Evolutionary conservation across 108 stramenopile genomes (phyloP).

Genomic region (Bacterosira constricta): DNA sequence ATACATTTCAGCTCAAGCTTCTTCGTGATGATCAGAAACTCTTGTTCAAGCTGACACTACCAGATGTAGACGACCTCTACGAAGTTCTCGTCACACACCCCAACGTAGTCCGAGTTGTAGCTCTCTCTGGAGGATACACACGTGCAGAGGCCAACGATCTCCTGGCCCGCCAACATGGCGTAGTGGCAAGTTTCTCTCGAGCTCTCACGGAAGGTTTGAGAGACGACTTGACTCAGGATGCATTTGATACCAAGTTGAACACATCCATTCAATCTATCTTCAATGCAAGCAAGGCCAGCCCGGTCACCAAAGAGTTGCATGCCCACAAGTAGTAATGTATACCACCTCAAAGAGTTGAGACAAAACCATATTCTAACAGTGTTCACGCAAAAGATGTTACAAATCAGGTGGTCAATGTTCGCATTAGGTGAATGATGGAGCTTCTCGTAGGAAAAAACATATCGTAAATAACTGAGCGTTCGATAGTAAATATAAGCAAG

Average conservation of each 20-base stretch:
- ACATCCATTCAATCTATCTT: slow-evolving; percentile 64
- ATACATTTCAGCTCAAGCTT: slow-evolving; percentile 51
- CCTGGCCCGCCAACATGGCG: slow-evolving; percentile 62
- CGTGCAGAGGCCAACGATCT: slow-evolving; percentile 59
- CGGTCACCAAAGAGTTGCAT: slow-evolving; percentile 14
- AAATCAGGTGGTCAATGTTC: neutral
- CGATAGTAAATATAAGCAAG: too few species aligned
- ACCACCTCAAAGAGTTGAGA: too few species aligned
- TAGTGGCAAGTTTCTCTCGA: slow-evolving; percentile 84
- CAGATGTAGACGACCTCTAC: slow-evolving; percentile 66
- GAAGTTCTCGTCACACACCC: slow-evolving; percentile 67
- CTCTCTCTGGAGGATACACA: slow-evolving; percentile 78
- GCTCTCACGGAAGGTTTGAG: slow-evolving; percentile 73
- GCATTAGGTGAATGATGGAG: neutral
- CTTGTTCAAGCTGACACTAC: slow-evolving; percentile 75
- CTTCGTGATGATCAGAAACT: slow-evolving; percentile 56
- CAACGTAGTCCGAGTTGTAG: slow-evolving; percentile 73
- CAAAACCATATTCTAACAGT: too few species aligned
- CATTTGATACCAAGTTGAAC: slow-evolving; percentile 62
- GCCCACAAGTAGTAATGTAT: slow-evolving; percentile 11
- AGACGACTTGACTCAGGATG: slow-evolving; percentile 56
- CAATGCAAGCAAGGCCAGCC: slow-evolving; percentile 44
- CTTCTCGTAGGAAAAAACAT: neutral
- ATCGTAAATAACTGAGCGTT: too few species aligned
- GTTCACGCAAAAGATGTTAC: too few species aligned